These are phyloP conservation scores for Fistulifera pelliculosa DNA, from an alignment of 108 stramenopile species.

Conservation along the genomic window DNA sequence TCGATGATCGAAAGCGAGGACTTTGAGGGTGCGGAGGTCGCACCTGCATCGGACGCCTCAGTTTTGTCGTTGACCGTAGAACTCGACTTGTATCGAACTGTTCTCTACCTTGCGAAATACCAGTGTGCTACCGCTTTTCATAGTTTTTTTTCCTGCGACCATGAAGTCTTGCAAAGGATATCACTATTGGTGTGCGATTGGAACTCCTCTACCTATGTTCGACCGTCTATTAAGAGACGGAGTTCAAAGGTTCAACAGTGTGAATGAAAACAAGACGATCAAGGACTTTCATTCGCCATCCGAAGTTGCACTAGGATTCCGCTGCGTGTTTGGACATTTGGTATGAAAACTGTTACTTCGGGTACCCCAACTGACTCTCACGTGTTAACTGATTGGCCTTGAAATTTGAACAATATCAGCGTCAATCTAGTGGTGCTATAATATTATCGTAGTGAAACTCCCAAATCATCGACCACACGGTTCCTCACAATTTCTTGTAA, in stretches of 20 bases:
- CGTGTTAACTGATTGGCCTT: too few relatives aligned
- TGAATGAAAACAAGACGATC: constrained; percentile 14
- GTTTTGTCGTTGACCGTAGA: constrained; percentile 11
- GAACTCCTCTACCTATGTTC: constrained; percentile 65
- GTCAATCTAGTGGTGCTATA: too few relatives aligned
- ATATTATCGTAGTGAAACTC: constrained; percentile 25
- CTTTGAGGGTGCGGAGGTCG: neutral
- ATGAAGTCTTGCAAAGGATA: constrained; percentile 75
- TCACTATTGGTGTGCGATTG: constrained; percentile 81
- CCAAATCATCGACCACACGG: constrained; percentile 9
- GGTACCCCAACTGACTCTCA: too few relatives aligned
- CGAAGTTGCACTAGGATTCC: constrained; percentile 73
- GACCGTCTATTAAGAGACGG: constrained; percentile 78
- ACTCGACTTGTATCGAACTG: constrained; percentile 68
- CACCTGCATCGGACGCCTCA: neutral
- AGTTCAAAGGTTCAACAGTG: constrained; percentile 31
- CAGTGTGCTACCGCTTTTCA: constrained; percentile 75
- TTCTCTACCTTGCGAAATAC: constrained; percentile 74
- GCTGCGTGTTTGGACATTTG: constrained; percentile 78
- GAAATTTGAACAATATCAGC: too few relatives aligned
- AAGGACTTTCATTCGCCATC: constrained; percentile 53
- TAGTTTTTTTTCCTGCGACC: constrained; percentile 46
- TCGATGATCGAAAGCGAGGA: constrained; percentile 1
- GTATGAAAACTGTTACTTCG: constrained; percentile 25
- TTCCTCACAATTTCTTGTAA: constrained; percentile 77